Evolutionary conservation across 2,329 filamentous ascomycete species (phyloP), one percentile per base, ranked within the genome.

Genomic region (Fusarium begoniae): DNA sequence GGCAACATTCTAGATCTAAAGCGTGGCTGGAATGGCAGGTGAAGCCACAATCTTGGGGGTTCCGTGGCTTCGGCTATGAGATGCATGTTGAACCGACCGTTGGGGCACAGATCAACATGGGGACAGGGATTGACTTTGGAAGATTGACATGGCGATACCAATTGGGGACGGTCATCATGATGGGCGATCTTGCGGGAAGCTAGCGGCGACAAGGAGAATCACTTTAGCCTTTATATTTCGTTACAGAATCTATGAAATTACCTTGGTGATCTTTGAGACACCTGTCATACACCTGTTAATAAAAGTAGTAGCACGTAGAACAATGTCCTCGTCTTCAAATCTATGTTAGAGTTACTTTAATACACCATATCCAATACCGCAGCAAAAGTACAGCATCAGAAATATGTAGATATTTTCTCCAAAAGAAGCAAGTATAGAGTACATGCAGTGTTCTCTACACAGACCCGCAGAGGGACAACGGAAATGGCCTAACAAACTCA

Each of bases 61-160:
- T 43, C 37, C 58, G 75, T 79, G 75, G 77, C 77, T 79, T 78
- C 75, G 76, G 76, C 70, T 72, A 69, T 70, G 66, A 51, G 35
- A 61, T 69, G 48, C 47, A 59, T 61, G 70, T 74, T 66, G 68
- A 66, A 65, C 76, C 76, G 72, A 63, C 72, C 63, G 76, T 77
- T 78, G 76, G 75, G 76, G 76, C 66, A 76, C 44, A 63, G 51
- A 66, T 67, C 54, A 64, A 57, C 63, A 69, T 69, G 67, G 64
- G 64, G 26, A 26, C 74, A 78, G 57, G 76, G 75, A 58, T 77
- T 35, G 44, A 66, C 47, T 66, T 53, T 66, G 67, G 68, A 63
- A 65, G 74, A 77, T 61, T 61, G 62, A 51, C 61, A 66, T 26
- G 22, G 26, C 41, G 47, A 56, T 70, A 24, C 67, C 65, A 51